Base-by-base conservation (phyloP, 176 grass and related monocot genomes). In the Oryza glumipatula region DNA sequence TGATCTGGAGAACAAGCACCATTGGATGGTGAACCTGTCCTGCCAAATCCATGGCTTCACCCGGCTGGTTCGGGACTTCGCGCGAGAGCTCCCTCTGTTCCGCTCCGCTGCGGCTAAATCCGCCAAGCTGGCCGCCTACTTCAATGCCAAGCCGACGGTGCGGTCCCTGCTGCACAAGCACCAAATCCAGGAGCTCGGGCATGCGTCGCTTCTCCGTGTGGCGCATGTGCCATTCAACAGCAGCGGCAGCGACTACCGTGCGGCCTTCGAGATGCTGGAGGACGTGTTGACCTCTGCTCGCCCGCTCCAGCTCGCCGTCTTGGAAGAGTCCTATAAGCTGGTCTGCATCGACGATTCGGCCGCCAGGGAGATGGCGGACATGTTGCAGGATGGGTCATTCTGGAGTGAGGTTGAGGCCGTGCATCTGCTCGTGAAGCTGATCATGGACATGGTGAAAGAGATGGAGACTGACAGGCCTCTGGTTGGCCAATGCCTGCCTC, bases 401-500 rank as follows among this genome's bases (percentile, higher is more conserved):
- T 97, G 94, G 94, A 79, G 17, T 14, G 89, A 97, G 78, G 48
- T 94, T 11, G 85, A 97, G 60, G 91, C 94, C 1, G 91, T 82
- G 39, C 81, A 84, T 63, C 76, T 82, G 7, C 78, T 97, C 3
- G 79, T 97, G 23, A 90, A 80, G 84, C 70, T 97, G 65, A 67
- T 94, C 54, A 91, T 86, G 76, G 94, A 89, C 24, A 90, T 92
- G 91, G 72, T 84, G 76, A 88, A 81, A n/a, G 94, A 97, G 67
- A 94, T 94, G 84, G 91, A 97, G 87, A 66, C 71, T 8, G 91
- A 97, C 67, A 72, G 87, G 82, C 94, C 94, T 82, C 86, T 97
- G 12, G 85, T 97, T 2, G 94, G 91, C 60, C 91, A 97, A 77
- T 97, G 94, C 84, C 77, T 97, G 24, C 87, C 91, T 1, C 82